Evolutionary conservation across 768 basidiomycete genomes (phyloP).

Genomic region (Trametes meyenii): DNA sequence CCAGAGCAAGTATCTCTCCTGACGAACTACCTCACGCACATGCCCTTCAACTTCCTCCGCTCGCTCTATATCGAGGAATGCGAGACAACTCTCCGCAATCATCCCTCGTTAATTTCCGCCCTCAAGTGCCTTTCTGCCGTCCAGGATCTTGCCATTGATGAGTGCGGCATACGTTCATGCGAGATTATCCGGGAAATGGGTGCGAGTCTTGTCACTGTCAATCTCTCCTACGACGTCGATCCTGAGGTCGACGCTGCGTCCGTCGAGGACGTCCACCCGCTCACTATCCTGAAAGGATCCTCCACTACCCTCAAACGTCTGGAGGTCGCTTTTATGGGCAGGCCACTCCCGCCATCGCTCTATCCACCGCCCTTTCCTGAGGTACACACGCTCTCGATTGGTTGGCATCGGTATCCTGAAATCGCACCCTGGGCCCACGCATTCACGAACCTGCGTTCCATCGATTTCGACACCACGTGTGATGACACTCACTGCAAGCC

Average conservation of each 20-base stretch:
- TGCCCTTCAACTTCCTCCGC: neutral
- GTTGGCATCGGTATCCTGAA: neutral
- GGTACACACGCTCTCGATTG: neutral
- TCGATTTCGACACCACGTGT: neutral
- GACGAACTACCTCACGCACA: neutral
- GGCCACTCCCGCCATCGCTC: neutral
- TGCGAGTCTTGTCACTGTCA: neutral
- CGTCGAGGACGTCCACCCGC: neutral
- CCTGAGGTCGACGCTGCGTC: neutral
- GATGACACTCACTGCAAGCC: neutral
- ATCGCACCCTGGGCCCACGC: neutral
- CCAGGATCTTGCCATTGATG: neutral
- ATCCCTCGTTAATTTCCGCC: neutral
- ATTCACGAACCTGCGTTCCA: neutral
- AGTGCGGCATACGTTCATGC: neutral
- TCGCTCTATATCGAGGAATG: neutral
- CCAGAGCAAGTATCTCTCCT: neutral
- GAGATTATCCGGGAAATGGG: neutral
- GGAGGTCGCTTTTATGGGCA: neutral
- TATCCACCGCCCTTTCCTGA: neutral
- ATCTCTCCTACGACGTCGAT: neutral
- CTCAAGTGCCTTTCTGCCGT: neutral
- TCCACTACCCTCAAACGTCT: neutral
- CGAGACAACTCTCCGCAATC: neutral
- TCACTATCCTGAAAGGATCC: neutral